These are phyloP conservation scores for Phalaenopsis hybrid DNA, from an alignment of 116 monocot species.

Conservation along the genomic window DNA sequence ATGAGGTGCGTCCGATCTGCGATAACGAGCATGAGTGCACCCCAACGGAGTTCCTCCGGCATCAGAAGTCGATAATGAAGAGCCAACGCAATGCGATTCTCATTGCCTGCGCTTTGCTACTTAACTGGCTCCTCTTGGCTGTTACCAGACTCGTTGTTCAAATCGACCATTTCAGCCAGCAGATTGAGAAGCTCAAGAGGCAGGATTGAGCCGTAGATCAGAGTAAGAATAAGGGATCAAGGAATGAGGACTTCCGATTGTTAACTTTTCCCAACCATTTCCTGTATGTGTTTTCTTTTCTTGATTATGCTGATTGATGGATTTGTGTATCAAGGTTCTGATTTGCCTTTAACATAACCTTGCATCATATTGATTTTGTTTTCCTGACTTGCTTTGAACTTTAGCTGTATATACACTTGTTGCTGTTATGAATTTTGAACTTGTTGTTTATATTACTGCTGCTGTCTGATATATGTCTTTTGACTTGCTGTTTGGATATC, in stretches of 20 bases:
- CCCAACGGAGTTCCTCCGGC: conserved; percentile 46
- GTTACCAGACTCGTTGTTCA: conserved; percentile 45
- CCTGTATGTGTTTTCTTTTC: neutral
- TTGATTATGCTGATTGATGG: neutral
- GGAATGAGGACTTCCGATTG: neutral
- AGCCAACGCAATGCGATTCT: conserved; percentile 69
- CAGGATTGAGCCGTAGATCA: conserved; percentile 23
- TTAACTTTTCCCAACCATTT: neutral
- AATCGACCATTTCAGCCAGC: conserved; percentile 36
- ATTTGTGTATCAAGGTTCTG: neutral
- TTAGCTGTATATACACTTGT: neutral
- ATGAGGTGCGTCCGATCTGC: conserved; percentile 55
- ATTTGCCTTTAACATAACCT: neutral
- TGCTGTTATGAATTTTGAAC: neutral
- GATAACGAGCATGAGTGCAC: conserved; percentile 50
- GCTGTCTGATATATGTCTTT: neutral
- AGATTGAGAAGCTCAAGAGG: conserved; percentile 50
- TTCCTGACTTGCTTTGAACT: neutral
- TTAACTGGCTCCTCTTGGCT: conserved; percentile 69
- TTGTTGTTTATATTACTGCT: neutral
- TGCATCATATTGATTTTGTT: neutral
- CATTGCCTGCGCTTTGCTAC: conserved; percentile 51
- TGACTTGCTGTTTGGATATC: neutral
- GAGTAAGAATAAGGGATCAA: neutral
- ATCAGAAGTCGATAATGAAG: conserved; percentile 73